These are phyloP conservation scores for Hypomontagnella monticulosa DNA, from an alignment of 495 filamentous ascomycete species.

Conservation along the genomic window DNA sequence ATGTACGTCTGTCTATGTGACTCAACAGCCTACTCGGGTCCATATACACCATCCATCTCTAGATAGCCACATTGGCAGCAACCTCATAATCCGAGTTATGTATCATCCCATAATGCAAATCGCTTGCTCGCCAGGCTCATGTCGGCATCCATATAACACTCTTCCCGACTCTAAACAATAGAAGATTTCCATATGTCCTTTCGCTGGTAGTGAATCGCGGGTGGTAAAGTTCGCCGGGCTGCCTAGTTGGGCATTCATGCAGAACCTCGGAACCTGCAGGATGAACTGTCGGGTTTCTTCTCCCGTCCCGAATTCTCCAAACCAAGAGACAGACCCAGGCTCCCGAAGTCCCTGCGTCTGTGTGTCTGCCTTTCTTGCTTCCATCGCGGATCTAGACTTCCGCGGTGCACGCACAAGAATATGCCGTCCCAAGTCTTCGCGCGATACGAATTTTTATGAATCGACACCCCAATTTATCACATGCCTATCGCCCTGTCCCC, in stretches of 20 bases:
- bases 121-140: slow-evolving; percentile 15
- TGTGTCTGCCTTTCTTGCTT: too few species aligned
- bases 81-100: not conserved
- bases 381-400: slow-evolving; percentile 12
- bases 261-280: slow-evolving; percentile 14
- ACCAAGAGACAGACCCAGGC: not conserved
- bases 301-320: not conserved
- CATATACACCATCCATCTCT: too few species aligned
- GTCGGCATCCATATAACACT: slow-evolving; percentile 14
- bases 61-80: not conserved
- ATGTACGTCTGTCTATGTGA: too few species aligned
- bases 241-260: slow-evolving; percentile 34
- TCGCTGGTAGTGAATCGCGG: not conserved
- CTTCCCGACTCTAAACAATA: slow-evolving; percentile 11
- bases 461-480: slow-evolving; percentile 4
- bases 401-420: slow-evolving; percentile 4
- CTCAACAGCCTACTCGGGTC: not conserved
- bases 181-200: not conserved
- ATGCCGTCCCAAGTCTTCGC: not conserved
- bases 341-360: too few species aligned
- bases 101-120: slow-evolving; percentile 25
- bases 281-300: slow-evolving; percentile 18
- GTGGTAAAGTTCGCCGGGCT: slow-evolving; percentile 11
- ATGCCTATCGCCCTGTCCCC: slow-evolving; percentile 9
- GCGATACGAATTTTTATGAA: slow-evolving; percentile 5